Evolutionary conservation across 768 basidiomycete genomes (phyloP).

Genomic region (Boletus rubropictus): DNA sequence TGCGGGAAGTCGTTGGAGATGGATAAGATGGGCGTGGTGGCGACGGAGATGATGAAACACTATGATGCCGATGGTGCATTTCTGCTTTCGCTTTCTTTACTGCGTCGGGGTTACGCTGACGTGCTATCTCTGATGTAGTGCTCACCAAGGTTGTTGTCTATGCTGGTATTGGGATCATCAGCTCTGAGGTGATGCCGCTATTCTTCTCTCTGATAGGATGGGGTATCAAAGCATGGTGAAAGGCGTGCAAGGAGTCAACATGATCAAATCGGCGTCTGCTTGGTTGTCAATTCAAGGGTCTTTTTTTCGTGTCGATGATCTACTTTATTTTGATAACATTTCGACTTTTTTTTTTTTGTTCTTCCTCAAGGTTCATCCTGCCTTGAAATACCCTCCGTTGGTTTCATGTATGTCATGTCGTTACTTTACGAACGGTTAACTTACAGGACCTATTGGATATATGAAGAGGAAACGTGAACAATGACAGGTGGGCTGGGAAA

Average conservation of each 20-base stretch:
- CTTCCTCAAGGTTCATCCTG: no score
- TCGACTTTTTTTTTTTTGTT: no score
- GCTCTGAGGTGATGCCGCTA: conserved; percentile 56
- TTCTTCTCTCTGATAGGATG: conserved; percentile 64
- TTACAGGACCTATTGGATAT: no score
- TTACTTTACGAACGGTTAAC: no score
- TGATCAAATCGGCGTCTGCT: neutral
- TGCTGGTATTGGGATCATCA: conserved; percentile 73
- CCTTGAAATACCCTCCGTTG: no score
- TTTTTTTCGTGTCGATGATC: no score
- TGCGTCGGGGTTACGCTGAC: conserved; percentile 2
- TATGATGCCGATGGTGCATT: conserved; percentile 81
- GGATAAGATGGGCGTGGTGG: conserved; percentile 28
- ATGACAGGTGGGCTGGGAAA: no score
- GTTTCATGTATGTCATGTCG: no score
- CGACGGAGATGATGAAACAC: conserved; percentile 45
- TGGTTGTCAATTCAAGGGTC: no score
- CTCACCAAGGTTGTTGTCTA: conserved; percentile 90
- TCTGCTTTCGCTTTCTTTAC: neutral
- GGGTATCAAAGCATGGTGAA: conserved; percentile 47
- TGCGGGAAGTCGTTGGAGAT: conserved; percentile 19
- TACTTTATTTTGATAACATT: no score
- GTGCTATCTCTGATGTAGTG: conserved; percentile 40
- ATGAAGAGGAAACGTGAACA: no score
- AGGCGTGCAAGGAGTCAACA: neutral